Evolutionary conservation across 768 basidiomycete species (phyloP).

Genomic region (Amanita brunnescens): DNA sequence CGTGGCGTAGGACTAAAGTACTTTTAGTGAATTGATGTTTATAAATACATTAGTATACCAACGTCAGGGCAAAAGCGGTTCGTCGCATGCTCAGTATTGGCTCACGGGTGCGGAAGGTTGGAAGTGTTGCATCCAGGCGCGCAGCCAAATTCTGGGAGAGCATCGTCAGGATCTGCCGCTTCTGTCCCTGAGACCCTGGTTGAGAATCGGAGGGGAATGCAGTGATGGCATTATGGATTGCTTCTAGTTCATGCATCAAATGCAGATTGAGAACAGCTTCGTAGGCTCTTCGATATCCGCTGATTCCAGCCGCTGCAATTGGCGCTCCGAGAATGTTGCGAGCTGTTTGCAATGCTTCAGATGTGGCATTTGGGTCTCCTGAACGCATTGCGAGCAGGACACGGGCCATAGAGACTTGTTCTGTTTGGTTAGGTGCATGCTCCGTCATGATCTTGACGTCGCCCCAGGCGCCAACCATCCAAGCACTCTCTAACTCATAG

Average conservation of each 20-base stretch:
- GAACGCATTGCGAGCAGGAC: conserved; percentile 73
- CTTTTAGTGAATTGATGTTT: conserved; percentile 1
- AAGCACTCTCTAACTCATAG: conserved; percentile 89
- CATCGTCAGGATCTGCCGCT: conserved; percentile 28
- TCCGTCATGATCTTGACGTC: conserved; percentile 61
- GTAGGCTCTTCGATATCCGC: conserved; percentile 81
- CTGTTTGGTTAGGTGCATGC: conserved; percentile 37
- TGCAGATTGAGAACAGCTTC: conserved; percentile 83
- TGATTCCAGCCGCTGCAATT: conserved; percentile 71
- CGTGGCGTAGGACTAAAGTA: conserved; percentile 24
- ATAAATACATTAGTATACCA: conserved; percentile 36
- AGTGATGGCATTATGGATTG: conserved; percentile 42
- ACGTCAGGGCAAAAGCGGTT: conserved; percentile 58
- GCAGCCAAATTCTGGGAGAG: conserved; percentile 45
- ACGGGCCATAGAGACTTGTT: conserved; percentile 67
- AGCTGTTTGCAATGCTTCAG: conserved; percentile 49
- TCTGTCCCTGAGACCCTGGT: conserved; percentile 21
- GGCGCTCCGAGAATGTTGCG: conserved; percentile 68
- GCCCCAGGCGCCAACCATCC: conserved; percentile 93
- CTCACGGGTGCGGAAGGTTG: conserved; percentile 84
- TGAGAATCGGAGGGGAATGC: conserved; percentile 31
- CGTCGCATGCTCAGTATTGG: conserved; percentile 85
- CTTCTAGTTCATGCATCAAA: conserved; percentile 75
- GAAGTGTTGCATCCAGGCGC: conserved; percentile 70
- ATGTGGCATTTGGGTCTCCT: conserved; percentile 36